Evolutionary conservation across 2,329 filamentous ascomycete species (phyloP), one percentile per base, ranked within the genome.

Genomic region (Colletotrichum sp.): DNA sequence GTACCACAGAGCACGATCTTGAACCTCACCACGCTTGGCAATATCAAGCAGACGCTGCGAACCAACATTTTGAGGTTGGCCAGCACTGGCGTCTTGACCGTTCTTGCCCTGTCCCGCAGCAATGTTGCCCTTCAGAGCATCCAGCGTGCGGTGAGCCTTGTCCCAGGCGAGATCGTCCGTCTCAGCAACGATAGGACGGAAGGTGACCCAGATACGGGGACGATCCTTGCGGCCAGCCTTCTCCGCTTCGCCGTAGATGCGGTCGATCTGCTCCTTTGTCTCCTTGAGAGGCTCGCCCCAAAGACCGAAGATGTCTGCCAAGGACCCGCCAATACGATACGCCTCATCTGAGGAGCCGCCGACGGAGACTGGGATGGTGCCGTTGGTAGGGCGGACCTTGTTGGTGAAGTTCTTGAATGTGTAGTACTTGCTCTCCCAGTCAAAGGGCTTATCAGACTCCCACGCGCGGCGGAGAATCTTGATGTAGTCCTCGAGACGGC

Each of bases 261-360:
- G 87, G 77, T 91, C 89, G 78, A 93, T 92, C 81, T 93, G 91
- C 79, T 92, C 86, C 82, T 90, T 90, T 1, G 91, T 92, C 80
- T 93, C 91, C 82, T 92, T 92, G 3, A 92, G 84, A 2, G 91
- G 91, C 79, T 93, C 91, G 13, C 91, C 91, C 91, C 91, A 93
- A 6, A 93, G 87, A 0, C 91, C 91, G 77, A 92, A 92, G 79
- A 93, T 93, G 77, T 93, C 91, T 32, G 88, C 91, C 3, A 92
- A 85, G 0, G 87, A 84, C 32, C 91, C 91, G 28, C 91, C 91
- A 52, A 92, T 85, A 26, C 90, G 89, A 81, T 92, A 92, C 0
- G 91, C 91, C 6, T 90, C 90, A 21, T 89, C 87, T 0, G 90
- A 92, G 0, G 90, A 92, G 0, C 91, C 91, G 12, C 91, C 91